Conservation (phyloP, 2,329 filamentous ascomycete species). For the Xylariaceae sp. region DNA sequence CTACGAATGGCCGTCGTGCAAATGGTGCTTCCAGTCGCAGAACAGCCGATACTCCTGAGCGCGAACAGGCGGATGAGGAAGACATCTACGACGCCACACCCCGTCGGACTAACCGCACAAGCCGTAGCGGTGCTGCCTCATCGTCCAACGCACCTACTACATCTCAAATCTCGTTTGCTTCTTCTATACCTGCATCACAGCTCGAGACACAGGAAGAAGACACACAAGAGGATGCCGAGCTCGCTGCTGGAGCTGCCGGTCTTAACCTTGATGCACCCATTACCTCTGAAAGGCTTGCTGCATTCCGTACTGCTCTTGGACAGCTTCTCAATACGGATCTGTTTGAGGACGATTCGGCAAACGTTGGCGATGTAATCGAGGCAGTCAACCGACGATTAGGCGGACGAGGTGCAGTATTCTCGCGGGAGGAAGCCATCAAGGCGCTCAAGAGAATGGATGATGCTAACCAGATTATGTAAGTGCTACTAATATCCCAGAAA, state of each 20-base stretch:
- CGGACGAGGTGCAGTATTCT: slow-evolving; percentile 66
- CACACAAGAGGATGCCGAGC: slow-evolving; percentile 49
- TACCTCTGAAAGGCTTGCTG: slow-evolving; percentile 66
- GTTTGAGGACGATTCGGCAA: slow-evolving; percentile 87
- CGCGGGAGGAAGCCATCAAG: slow-evolving; percentile 73
- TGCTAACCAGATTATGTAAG: slow-evolving; percentile 91
- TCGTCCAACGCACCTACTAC: slow-evolving; percentile 45
- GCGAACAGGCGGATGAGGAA: slow-evolving; percentile 53
- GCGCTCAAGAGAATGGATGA: slow-evolving; percentile 83
- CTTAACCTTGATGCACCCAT: slow-evolving; percentile 56
- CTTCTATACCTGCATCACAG: slow-evolving; percentile 79
- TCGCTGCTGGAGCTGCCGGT: slow-evolving; percentile 45
- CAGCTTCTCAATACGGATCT: slow-evolving; percentile 80
- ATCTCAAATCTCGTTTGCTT: slow-evolving; percentile 72
- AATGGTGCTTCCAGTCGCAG: slow-evolving; percentile 39
- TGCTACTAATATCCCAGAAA: slow-evolving; percentile 36
- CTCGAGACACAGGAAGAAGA: slow-evolving; percentile 55
- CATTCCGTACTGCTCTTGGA: slow-evolving; percentile 83
- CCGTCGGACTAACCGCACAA: slow-evolving; percentile 52
- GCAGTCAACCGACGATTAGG: slow-evolving; percentile 79
- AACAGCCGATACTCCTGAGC: slow-evolving; percentile 41
- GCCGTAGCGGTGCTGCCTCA: slow-evolving; percentile 43
- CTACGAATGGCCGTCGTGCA: slow-evolving; percentile 37
- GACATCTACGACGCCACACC: slow-evolving; percentile 53
- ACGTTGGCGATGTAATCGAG: slow-evolving; percentile 74